These are phyloP conservation scores for Chloropicon primus DNA, from an alignment of 139 green algal genomes.

Conservation along the genomic window DNA sequence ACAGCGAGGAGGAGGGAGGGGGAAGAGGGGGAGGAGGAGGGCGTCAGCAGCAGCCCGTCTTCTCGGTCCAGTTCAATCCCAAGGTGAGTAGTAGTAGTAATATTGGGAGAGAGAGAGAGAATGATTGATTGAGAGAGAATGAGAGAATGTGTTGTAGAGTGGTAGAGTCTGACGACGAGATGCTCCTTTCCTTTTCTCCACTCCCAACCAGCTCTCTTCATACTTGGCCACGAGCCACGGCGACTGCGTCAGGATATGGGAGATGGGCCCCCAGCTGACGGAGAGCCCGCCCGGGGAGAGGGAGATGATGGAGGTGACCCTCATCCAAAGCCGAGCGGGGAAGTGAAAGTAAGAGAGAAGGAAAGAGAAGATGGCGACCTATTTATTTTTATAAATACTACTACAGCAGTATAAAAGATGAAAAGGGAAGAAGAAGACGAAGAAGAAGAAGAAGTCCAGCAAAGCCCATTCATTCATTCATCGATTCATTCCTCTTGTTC, in stretches of 20 bases:
- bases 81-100: no score
- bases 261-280: constrained; percentile 5
- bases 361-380: background rate
- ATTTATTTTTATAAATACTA: no score
- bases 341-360: no score
- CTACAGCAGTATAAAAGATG: background rate
- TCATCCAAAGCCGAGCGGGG: no score
- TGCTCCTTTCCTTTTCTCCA: no score
- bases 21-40: background rate
- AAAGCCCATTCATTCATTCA: no score
- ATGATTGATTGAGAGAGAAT: no score
- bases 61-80: constrained; percentile 34
- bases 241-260: constrained; percentile 2
- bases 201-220: constrained; percentile 19
- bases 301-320: background rate
- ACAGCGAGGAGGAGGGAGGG: background rate
- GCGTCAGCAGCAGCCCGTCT: constrained; percentile 17
- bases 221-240: constrained; percentile 29
- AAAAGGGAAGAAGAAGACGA: background rate
- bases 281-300: background rate
- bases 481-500: no score
- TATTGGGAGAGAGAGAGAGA: no score
- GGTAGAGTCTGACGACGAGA: no score
- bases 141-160: no score
- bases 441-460: no score